Conservation (phyloP, 2,329 filamentous ascomycete species). For the Ceratocystiopsis brevicomis region DNA sequence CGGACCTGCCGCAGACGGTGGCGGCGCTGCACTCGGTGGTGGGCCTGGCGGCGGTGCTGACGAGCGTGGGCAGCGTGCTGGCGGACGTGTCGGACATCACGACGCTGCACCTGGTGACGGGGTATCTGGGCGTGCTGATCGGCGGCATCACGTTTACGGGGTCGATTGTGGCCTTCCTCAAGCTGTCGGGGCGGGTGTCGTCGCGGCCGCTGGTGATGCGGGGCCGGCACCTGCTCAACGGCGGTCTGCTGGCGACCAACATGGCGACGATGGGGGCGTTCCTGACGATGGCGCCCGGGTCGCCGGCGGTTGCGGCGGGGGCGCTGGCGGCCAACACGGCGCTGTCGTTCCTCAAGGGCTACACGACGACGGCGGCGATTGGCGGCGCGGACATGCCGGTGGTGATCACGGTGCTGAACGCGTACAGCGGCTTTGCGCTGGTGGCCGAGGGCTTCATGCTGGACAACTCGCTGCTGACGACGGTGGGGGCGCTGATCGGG, state of each 20-base stretch:
- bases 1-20: slow-evolving; percentile 74
- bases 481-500: slow-evolving; percentile 71
- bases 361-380: slow-evolving; percentile 72
- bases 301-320: slow-evolving; percentile 58
- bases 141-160: slow-evolving; percentile 83
- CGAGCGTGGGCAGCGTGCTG: slow-evolving; percentile 75
- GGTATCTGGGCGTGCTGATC: slow-evolving; percentile 72
- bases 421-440: slow-evolving; percentile 76
- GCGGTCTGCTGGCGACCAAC: slow-evolving; percentile 55
- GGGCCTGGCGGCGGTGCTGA: slow-evolving; percentile 71
- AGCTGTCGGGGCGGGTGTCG: slow-evolving; percentile 66
- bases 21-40: slow-evolving; percentile 81
- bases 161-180: slow-evolving; percentile 75
- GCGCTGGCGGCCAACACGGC: slow-evolving; percentile 59
- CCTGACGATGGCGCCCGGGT: slow-evolving; percentile 61
- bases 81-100: slow-evolving; percentile 50
- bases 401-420: slow-evolving; percentile 77
- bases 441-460: slow-evolving; percentile 88
- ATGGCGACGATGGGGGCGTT: slow-evolving; percentile 71
- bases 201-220: slow-evolving; percentile 56
- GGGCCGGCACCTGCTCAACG: slow-evolving; percentile 59
- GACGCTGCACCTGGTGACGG: slow-evolving; percentile 67
- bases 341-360: slow-evolving; percentile 71
- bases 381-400: slow-evolving; percentile 91
- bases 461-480: slow-evolving; percentile 67